Evolutionary conservation across 2,329 filamentous ascomycete species (phyloP).

Genomic region (Cephalotrichum gorgonifer): DNA sequence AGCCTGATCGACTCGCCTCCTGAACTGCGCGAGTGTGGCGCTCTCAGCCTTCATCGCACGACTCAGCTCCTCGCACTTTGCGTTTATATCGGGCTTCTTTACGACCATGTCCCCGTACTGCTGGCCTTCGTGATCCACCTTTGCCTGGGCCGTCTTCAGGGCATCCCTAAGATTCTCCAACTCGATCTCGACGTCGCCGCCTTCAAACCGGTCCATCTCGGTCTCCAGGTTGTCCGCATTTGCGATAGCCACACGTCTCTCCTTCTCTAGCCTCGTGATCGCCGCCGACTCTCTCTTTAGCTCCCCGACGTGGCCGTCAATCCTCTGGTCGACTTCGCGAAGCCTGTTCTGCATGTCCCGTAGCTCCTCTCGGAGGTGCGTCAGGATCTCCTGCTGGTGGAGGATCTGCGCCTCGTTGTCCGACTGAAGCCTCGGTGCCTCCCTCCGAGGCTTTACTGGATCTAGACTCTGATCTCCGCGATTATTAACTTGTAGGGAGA

Average conservation of each 20-base stretch:
- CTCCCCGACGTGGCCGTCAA: conserved; percentile 15
- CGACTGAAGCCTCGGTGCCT: conserved; percentile 65
- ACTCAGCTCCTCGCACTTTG: conserved; percentile 22
- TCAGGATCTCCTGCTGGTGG: conserved; percentile 36
- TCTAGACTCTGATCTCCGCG: conserved; percentile 29
- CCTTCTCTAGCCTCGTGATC: conserved; percentile 32
- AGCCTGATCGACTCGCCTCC: conserved; percentile 1
- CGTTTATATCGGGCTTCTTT: conserved; percentile 37
- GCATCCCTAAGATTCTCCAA: conserved; percentile 48
- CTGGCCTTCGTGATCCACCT: conserved; percentile 36
- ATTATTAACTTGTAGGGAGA: conserved; percentile 37
- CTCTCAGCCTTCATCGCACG: conserved; percentile 21
- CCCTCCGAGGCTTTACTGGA: conserved; percentile 33
- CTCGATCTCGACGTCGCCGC: conserved; percentile 53
- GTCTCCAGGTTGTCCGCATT: conserved; percentile 40
- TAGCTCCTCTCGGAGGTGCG: conserved; percentile 45
- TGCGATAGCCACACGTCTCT: conserved; percentile 50
- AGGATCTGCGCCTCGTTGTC: conserved; percentile 59
- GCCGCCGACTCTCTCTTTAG: conserved; percentile 14
- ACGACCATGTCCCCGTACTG: conserved; percentile 43
- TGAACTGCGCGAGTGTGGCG: conserved; percentile 13
- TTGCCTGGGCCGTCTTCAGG: conserved; percentile 39
- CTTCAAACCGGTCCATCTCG: conserved; percentile 56
- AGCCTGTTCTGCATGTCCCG: conserved; percentile 38
- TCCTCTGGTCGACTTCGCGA: conserved; percentile 22